Evolutionary conservation across 2,329 filamentous ascomycete genomes (phyloP).

Genomic region (Fusarium sp.): DNA sequence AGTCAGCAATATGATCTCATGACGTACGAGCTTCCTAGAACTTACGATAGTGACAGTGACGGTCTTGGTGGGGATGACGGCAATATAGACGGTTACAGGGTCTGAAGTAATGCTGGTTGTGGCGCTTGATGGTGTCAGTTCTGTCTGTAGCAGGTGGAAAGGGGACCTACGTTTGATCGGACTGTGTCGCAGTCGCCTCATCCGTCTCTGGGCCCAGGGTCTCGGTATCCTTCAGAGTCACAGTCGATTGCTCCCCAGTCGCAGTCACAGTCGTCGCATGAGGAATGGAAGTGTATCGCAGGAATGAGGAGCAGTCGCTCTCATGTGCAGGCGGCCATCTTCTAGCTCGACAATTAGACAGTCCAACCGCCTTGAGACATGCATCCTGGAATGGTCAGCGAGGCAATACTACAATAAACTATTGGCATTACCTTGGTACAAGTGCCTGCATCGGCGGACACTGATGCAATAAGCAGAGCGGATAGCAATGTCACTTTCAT

Average conservation of each 20-base stretch:
- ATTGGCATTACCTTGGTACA: accelerated
- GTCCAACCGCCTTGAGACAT: neutral
- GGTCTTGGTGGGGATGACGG: neutral
- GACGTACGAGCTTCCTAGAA: accelerated
- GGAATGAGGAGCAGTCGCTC: neutral
- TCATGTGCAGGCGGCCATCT: neutral
- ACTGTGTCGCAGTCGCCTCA: neutral
- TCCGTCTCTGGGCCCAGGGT: neutral
- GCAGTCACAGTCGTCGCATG: neutral
- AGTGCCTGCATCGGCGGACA: neutral
- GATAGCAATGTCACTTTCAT: neutral
- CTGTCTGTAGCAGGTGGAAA: accelerated
- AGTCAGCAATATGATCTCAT: neutral
- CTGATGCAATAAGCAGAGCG: neutral
- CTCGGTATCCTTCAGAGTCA: neutral
- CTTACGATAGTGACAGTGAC: neutral
- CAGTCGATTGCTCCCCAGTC: neutral
- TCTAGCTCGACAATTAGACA: neutral
- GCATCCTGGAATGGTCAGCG: neutral
- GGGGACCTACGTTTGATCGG: neutral
- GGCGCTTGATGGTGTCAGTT: neutral
- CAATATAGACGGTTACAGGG: neutral
- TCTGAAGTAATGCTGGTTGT: neutral
- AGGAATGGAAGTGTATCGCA: neutral
- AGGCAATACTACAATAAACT: accelerated